Evolutionary conservation across 139 green algal species (phyloP).

Genomic region (Choricystis sp.): DNA sequence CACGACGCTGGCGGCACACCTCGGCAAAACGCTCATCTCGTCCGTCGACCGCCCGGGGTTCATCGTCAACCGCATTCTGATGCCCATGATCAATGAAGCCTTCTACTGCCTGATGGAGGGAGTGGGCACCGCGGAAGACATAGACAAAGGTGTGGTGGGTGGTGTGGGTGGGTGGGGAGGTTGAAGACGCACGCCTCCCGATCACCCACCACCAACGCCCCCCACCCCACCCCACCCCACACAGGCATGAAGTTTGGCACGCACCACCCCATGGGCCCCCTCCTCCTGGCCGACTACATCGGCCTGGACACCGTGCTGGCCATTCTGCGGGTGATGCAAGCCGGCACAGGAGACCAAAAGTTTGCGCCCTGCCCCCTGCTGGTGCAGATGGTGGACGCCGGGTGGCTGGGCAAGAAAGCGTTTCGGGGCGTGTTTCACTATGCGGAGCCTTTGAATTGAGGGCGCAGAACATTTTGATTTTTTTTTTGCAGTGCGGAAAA

Average conservation of each 20-base stretch:
- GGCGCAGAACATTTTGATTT: neutral
- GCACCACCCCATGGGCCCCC: slow-evolving; percentile 65
- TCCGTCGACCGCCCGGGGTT: slow-evolving; percentile 53
- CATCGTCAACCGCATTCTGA: slow-evolving; percentile 88
- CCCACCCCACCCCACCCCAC: too few species aligned
- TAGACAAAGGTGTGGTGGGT: too few species aligned
- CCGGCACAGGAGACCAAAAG: slow-evolving; percentile 68
- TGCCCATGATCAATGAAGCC: slow-evolving; percentile 92
- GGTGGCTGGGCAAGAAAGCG: slow-evolving; percentile 65
- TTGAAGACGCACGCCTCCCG: too few species aligned
- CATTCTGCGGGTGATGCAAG: slow-evolving; percentile 82
- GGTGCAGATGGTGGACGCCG: slow-evolving; percentile 77
- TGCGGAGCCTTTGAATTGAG: slow-evolving; percentile 1
- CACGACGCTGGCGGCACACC: slow-evolving; percentile 32
- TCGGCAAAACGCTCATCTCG: slow-evolving; percentile 62
- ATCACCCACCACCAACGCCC: too few species aligned
- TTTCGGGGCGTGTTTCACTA: slow-evolving; percentile 43
- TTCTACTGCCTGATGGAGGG: slow-evolving; percentile 70
- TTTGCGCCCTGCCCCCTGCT: slow-evolving; percentile 41
- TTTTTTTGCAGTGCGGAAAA: neutral
- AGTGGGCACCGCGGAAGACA: slow-evolving; percentile 63
- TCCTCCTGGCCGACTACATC: slow-evolving; percentile 52
- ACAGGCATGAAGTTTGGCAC: slow-evolving; percentile 67
- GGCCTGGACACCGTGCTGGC: slow-evolving; percentile 80
- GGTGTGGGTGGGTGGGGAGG: too few species aligned